A percentile compares a stretch with the other conserved stretches of the same genome.
These are phyloP conservation scores for Ophiocordyceps camponoti-saundersi DNA, from an alignment of 2,329 filamentous ascomycete genomes.

Conservation along the genomic window DNA sequence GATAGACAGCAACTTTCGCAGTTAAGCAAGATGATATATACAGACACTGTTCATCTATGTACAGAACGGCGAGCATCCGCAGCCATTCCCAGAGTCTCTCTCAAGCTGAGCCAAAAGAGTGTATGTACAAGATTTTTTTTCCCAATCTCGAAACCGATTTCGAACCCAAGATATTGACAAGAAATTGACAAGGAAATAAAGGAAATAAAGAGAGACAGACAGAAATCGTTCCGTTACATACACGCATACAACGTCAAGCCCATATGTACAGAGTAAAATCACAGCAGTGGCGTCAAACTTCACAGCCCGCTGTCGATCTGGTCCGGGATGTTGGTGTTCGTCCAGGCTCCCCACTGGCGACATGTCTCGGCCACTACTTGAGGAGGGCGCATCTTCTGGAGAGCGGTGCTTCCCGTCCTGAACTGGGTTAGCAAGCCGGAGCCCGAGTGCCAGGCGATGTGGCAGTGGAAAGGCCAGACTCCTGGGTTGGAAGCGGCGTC, in stretches of 20 bases:
- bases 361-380: slow-evolving; percentile 33
- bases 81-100: no score
- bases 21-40: no score
- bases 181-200: neutral
- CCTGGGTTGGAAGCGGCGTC: slow-evolving; percentile 27
- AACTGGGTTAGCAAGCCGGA: slow-evolving; percentile 35
- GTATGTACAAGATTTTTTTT: no score
- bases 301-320: slow-evolving; percentile 38
- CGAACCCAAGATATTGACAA: no score
- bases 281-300: neutral
- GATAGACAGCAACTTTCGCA: no score
- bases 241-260: no score
- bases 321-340: slow-evolving; percentile 24
- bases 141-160: no score
- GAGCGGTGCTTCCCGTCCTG: slow-evolving; percentile 23
- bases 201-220: slow-evolving; percentile 1
- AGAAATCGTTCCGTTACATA: neutral
- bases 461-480: slow-evolving; percentile 37
- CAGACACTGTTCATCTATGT: no score
- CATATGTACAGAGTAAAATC: neutral
- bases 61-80: no score
- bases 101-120: no score
- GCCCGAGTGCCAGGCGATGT: slow-evolving; percentile 39
- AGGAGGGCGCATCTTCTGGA: slow-evolving; percentile 24
- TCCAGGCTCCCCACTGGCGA: slow-evolving; percentile 33